phyloP scores from a whole-genome alignment of 352 stramenopile genomes.

The Phytophthora podocarpi region DNA sequence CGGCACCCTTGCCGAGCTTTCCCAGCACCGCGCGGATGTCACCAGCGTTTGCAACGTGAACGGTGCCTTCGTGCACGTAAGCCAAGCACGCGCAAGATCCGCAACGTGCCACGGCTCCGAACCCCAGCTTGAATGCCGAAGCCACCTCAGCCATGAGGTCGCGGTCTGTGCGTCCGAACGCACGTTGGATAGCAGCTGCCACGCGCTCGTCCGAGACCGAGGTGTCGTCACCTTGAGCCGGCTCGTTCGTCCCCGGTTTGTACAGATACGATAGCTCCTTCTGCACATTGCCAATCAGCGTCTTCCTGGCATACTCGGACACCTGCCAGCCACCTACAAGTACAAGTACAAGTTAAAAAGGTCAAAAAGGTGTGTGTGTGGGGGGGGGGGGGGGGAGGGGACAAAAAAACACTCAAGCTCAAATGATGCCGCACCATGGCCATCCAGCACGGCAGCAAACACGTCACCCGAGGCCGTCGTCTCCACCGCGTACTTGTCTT shows the following conservation, averaged over 20 bases:
- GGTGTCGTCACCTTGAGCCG: slow-evolving; percentile 29
- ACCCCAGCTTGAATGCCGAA: slow-evolving; percentile 90
- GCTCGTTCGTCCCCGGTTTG: slow-evolving; percentile 34
- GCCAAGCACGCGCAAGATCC: slow-evolving; percentile 89
- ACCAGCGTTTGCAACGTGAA: slow-evolving; percentile 90
- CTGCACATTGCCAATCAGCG: slow-evolving; percentile 82
- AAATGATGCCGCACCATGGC: slow-evolving; percentile 67
- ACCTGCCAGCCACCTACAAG: slow-evolving; percentile 91
- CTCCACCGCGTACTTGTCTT: slow-evolving; percentile 88
- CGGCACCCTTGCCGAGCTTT: slow-evolving; percentile 43
- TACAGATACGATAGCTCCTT: slow-evolving; percentile 65
- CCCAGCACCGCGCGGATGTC: slow-evolving; percentile 86
- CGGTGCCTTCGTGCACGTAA: slow-evolving; percentile 68
- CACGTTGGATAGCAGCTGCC: slow-evolving; percentile 73
- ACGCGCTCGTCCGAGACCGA: slow-evolving; percentile 56
- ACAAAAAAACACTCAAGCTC: background rate
- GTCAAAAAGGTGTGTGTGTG: too few species aligned
- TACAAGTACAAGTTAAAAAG: background rate
- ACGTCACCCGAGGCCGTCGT: slow-evolving; percentile 73
- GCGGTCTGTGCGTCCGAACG: slow-evolving; percentile 88
- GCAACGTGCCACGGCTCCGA: slow-evolving; percentile 87
- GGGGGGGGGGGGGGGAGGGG: too few species aligned
- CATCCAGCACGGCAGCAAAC: slow-evolving; percentile 89
- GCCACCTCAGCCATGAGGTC: slow-evolving; percentile 84
- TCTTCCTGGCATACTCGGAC: slow-evolving; percentile 86